Evolutionary conservation across 108 stramenopile species (phyloP), one percentile per base, ranked within the genome.

Genomic region (Nitzschia sp.): DNA sequence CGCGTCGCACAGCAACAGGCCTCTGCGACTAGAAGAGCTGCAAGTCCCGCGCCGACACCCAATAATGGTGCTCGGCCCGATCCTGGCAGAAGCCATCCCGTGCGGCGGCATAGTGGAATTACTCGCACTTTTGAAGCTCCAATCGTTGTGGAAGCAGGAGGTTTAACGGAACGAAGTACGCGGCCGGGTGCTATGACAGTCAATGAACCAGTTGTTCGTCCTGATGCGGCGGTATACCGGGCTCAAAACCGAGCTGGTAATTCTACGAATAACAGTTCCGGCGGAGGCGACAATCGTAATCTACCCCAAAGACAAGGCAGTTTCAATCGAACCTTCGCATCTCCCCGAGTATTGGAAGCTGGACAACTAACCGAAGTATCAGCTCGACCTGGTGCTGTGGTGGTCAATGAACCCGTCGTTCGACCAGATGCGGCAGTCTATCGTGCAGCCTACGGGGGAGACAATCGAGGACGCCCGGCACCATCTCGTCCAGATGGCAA

Each of bases 141-240:
- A 6, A 13, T 42, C 9, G 49, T 57, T 3, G 56, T 57, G 30
- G 56, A 57, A 32, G 56, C 56, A 6, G 56, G 56, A 29, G 15
- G 6, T 29, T 32, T 57, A 28, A 32, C 56, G 9, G 56, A 57
- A 29, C 24, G 56, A 13, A 18, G 11, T 3, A 21, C 29, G 6
- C 56, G 56, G 8, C 56, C 56, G 26, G 56, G 56, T 57, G 56
- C 29, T 25, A 30, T 57, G 13, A 5, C 56, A 4, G 56, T 57
- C 9, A 57, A 57, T 57, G 56, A 57, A 32, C 56, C 56, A 11
- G 56, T 30, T 5, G 24, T 30, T 4, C 5, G 56, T 29, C 56
- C 56, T 5, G 56, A 57, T 57, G 3, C 27, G 5, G 56, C 56
- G 5, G 4, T 57, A 4, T 29, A 28, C 29, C 56, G 56, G 21